Evolutionary conservation across 1,139 yeast species (phyloP), one percentile per base, ranked within the genome.

Genomic region (Yamadazyma atlantica): DNA sequence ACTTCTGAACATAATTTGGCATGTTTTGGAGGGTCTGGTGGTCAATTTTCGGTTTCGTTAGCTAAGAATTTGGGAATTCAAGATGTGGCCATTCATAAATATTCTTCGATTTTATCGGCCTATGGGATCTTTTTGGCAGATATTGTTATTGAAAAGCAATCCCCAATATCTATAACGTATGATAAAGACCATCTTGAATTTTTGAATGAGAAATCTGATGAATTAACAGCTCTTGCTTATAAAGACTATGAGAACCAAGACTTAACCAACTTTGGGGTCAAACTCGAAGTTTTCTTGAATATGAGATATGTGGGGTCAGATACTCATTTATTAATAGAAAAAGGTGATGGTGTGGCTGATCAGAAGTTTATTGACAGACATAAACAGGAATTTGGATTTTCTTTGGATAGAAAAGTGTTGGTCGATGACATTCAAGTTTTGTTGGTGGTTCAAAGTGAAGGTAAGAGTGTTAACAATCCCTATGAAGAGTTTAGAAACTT

Each of bases 291-390:
- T 23, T 85, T 75, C 49, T 65, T 88, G 46, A 89, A 89, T 55
- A 67, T 90, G 72, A 73, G 94, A 51, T 90, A 86, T 57, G 78
- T 80, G 44, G 97, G 97, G 5, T 84, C 96, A 13, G 97, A 89
- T 54, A 84, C 96, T 2, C 82, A 84, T 33, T 66, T 90, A 45
- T 83, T 89, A 82, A 78, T 86, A 26, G 60, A 60, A 3, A 54
- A 54, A 23, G 31, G 22, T 1, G 51, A 46, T 4, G 41, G 54
- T 23, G 49, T 59, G 45, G 60, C 66, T 12, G 65, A 53, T 33
- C 32, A 43, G 11, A 50, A 46, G 33, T 69, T 69, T 40, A 48
- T 67, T 17, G 45, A 50, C 10, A 58, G 67, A 45, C 73, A 69
- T 44, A 49, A 51, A 32, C 47, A 46, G 22, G 75, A 69, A 42